phyloP scores from a whole-genome alignment of 306 rosid genomes.

The Fragaria vesca region DNA sequence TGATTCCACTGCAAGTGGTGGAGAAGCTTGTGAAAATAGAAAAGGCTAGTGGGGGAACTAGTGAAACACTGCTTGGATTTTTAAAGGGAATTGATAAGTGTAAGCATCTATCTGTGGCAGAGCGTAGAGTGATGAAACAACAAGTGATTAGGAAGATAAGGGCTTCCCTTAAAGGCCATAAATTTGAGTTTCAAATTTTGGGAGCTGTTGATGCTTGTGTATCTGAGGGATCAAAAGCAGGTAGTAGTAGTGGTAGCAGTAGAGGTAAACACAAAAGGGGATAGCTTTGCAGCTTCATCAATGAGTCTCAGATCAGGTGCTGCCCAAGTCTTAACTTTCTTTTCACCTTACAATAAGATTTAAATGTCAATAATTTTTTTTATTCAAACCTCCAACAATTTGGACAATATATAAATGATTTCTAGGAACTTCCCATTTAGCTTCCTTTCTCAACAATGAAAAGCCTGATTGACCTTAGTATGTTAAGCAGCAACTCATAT shows the following conservation, averaged over 20 bases:
- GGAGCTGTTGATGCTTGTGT: constrained; percentile 26
- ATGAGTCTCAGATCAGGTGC: not conserved
- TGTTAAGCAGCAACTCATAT: not conserved
- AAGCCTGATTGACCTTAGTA: not conserved
- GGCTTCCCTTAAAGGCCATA: constrained; percentile 27
- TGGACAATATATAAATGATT: not conserved
- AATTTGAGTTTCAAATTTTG: constrained; percentile 25
- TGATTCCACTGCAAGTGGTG: constrained; percentile 30
- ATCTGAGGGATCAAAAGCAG: constrained; percentile 20
- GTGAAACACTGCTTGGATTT: constrained; percentile 21
- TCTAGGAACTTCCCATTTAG: not conserved
- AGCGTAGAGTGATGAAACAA: constrained; percentile 33
- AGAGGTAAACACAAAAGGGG: constrained; percentile 11
- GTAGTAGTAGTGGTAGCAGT: constrained; percentile 10
- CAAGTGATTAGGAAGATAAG: constrained; percentile 32
- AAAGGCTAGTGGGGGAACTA: constrained; percentile 15
- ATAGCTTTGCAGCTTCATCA: not conserved
- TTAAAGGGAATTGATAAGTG: constrained; percentile 35
- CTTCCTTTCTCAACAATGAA: not conserved
- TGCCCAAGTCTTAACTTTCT: not conserved
- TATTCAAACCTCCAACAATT: not conserved
- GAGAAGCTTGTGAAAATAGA: constrained; percentile 35
- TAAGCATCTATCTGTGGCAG: constrained; percentile 29
- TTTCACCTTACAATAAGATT: not conserved
- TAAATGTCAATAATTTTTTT: not conserved